These are phyloP conservation scores for Pleurotus djamor DNA, from an alignment of 768 basidiomycete genomes.

Conservation along the genomic window DNA sequence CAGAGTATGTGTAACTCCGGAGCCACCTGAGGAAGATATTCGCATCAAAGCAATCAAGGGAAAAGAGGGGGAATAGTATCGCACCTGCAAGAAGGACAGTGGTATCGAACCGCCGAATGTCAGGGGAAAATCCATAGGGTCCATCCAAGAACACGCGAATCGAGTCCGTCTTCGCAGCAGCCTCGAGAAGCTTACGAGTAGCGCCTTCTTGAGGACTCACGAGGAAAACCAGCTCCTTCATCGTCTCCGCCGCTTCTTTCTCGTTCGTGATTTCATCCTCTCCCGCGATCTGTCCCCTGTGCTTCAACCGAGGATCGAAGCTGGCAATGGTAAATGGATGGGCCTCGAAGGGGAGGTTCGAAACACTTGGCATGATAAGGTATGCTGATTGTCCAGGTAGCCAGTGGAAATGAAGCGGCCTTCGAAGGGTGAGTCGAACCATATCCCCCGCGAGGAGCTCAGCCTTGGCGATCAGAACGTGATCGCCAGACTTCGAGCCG, in stretches of 20 bases:
- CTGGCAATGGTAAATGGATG: conserved; percentile 53
- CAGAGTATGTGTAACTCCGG: conserved; percentile 46
- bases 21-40: conserved; percentile 23
- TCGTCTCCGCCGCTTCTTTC: no score
- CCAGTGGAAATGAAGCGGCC: conserved; percentile 43
- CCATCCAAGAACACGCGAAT: conserved; percentile 3
- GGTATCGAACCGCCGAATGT: conserved; percentile 4
- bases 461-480: conserved; percentile 27
- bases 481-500: conserved; percentile 18
- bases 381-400: conserved; percentile 45
- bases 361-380: conserved; percentile 44
- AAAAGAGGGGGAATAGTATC: not conserved
- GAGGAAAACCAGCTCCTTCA: conserved; percentile 6
- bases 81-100: conserved; percentile 1
- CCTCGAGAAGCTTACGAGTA: not conserved
- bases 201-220: not conserved
- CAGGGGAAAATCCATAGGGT: not conserved
- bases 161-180: not conserved
- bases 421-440: conserved; percentile 34
- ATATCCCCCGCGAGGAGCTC: conserved; percentile 28
- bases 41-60: not conserved
- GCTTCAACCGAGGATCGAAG: conserved; percentile 14
- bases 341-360: conserved; percentile 39
- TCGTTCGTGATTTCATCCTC: not conserved
- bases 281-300: not conserved